These are phyloP conservation scores for Diaporthe caulivora DNA, from an alignment of 2,329 filamentous ascomycete species.

Conservation along the genomic window DNA sequence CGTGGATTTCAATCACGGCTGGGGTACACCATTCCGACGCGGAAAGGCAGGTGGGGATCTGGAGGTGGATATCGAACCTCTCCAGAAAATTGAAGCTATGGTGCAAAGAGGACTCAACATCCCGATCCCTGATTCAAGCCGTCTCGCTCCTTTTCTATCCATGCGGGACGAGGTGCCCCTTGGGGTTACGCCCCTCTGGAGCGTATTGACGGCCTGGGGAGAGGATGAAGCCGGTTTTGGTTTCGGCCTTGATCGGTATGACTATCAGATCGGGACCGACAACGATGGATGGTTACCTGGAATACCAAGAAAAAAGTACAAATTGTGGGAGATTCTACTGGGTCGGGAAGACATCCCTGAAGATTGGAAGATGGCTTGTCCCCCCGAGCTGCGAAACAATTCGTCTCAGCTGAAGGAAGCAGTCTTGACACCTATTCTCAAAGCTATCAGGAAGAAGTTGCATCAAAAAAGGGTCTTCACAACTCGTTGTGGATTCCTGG, in stretches of 20 bases:
- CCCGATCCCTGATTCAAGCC: background rate
- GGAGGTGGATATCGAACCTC: background rate
- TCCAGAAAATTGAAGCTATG: background rate
- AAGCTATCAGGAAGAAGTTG: background rate
- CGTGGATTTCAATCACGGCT: background rate
- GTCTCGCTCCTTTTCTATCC: background rate
- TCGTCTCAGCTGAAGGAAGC: background rate
- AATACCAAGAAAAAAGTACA: background rate
- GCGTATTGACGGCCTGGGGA: background rate
- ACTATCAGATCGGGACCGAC: no score
- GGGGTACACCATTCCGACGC: background rate
- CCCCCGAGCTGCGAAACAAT: background rate
- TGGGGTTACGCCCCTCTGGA: no score
- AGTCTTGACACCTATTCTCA: background rate
- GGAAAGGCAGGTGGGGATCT: background rate
- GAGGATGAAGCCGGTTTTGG: background rate
- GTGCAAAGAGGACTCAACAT: background rate
- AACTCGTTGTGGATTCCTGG: background rate
- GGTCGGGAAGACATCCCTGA: background rate
- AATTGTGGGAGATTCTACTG: conserved; percentile 5
- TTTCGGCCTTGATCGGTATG: no score
- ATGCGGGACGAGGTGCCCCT: background rate
- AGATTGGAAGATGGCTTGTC: background rate
- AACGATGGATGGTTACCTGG: background rate
- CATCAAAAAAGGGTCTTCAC: background rate